phyloP scores from a whole-genome alignment of 2,329 filamentous ascomycete genomes.

The Fusarium austroafricanum region DNA sequence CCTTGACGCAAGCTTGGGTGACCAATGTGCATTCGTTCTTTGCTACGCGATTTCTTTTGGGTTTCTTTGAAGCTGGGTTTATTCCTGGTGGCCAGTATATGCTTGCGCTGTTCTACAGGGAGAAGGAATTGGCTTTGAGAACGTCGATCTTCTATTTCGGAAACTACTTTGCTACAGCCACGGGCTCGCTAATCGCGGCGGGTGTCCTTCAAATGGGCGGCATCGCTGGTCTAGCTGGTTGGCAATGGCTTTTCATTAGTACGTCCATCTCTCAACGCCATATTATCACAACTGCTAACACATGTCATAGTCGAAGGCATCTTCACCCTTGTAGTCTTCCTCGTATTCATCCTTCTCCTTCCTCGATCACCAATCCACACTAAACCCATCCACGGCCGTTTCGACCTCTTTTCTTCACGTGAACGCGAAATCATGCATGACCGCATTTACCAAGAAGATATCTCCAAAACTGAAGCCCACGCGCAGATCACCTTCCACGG shows the following conservation, averaged over 20 bases:
- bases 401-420: slow-evolving; percentile 34
- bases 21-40: slow-evolving; percentile 27
- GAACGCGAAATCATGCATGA: slow-evolving; percentile 35
- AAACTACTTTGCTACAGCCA: slow-evolving; percentile 39
- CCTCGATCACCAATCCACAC: slow-evolving; percentile 32
- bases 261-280: not conserved
- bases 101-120: slow-evolving; percentile 26
- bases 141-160: slow-evolving; percentile 38
- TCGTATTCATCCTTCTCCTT: slow-evolving; percentile 27
- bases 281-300: not conserved
- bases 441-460: slow-evolving; percentile 36
- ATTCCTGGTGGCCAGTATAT: slow-evolving; percentile 36
- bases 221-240: slow-evolving; percentile 21
- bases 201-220: slow-evolving; percentile 38
- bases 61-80: slow-evolving; percentile 29
- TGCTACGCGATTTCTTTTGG: slow-evolving; percentile 33
- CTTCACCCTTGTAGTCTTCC: slow-evolving; percentile 34
- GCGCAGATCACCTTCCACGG: slow-evolving; percentile 12
- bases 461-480: slow-evolving; percentile 33
- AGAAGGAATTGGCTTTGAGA: slow-evolving; percentile 26
- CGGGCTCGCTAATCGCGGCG: slow-evolving; percentile 26
- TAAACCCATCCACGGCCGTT: slow-evolving; percentile 25
- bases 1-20: slow-evolving; percentile 29
- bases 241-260: slow-evolving; percentile 40
- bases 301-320: slow-evolving; percentile 19